These are phyloP conservation scores for Pulveroboletus ravenelii DNA, from an alignment of 768 basidiomycete genomes.

Conservation along the genomic window DNA sequence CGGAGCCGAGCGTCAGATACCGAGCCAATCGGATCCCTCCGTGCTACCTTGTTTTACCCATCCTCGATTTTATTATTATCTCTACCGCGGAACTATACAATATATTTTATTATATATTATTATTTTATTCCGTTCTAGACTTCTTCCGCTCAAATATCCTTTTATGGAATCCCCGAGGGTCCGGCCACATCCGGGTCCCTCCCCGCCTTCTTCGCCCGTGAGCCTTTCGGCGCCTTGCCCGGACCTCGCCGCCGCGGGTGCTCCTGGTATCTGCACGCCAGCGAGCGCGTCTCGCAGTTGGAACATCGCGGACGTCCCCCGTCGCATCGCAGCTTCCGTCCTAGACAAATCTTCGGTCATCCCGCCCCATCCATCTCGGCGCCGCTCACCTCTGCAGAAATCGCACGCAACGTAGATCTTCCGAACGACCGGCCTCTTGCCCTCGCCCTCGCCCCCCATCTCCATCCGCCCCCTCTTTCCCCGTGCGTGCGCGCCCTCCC, in stretches of 20 bases:
- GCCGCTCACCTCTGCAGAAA: conserved; percentile 65
- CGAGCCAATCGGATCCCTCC: conserved; percentile 59
- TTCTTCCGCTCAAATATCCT: conserved; percentile 12
- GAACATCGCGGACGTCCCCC: conserved; percentile 58
- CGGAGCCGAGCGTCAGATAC: conserved; percentile 47
- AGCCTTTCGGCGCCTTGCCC: conserved; percentile 67
- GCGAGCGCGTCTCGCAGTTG: conserved; percentile 54
- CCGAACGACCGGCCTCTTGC: conserved; percentile 19
- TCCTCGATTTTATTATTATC: conserved; percentile 13
- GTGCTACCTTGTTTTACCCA: conserved; percentile 3
- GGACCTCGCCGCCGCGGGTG: conserved; percentile 61
- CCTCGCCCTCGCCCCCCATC: conserved; percentile 15
- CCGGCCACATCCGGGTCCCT: conserved; percentile 25
- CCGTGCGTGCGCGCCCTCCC: conserved; percentile 6
- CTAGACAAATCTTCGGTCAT: conserved; percentile 33
- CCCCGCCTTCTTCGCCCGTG: conserved; percentile 40
- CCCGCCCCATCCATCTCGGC: not conserved
- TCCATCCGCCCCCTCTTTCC: conserved; percentile 18
- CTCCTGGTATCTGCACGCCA: conserved; percentile 50
- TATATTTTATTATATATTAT: conserved; percentile 21
- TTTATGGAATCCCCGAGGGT: conserved; percentile 23
- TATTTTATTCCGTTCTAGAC: conserved; percentile 16
- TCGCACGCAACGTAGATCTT: conserved; percentile 58
- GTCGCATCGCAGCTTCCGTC: conserved; percentile 72
- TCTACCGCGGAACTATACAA: conserved; percentile 28